Evolutionary conservation across 1,284 basidiomycete genomes (phyloP).

Genomic region (Pterula multifida): DNA sequence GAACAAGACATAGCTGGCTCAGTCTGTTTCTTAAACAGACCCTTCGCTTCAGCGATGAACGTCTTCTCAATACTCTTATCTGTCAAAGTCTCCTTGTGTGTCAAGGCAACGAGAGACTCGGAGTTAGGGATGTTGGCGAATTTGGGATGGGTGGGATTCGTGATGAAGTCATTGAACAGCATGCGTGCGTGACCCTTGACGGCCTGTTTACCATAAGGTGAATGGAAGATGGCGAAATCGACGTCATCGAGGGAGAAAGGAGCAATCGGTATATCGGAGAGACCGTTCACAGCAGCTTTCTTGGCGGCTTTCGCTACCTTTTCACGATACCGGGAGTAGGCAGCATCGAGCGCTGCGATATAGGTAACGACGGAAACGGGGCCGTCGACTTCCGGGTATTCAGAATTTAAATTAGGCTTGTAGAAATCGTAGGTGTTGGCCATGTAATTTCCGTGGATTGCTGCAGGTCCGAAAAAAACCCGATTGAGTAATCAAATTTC

Average conservation of each 20-base stretch:
- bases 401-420: slow-evolving; percentile 88
- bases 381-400: slow-evolving; percentile 96
- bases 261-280: slow-evolving; percentile 24
- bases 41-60: slow-evolving; percentile 68
- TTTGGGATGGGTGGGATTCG: slow-evolving; percentile 59
- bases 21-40: slow-evolving; percentile 60
- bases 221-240: slow-evolving; percentile 90
- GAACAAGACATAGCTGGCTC: slow-evolving; percentile 76
- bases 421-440: slow-evolving; percentile 97
- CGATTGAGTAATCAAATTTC: slow-evolving; percentile 7
- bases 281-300: slow-evolving; percentile 31
- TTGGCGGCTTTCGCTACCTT: slow-evolving; percentile 65
- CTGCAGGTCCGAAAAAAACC: too few relatives aligned
- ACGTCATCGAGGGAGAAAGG: slow-evolving; percentile 67
- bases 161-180: slow-evolving; percentile 86
- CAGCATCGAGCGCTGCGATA: slow-evolving; percentile 85
- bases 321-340: slow-evolving; percentile 80
- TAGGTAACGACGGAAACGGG: slow-evolving; percentile 95
- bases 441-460: slow-evolving; percentile 96
- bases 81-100: slow-evolving; percentile 66
- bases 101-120: slow-evolving; percentile 53
- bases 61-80: slow-evolving; percentile 96
- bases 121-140: slow-evolving; percentile 70
- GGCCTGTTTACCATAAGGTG: slow-evolving; percentile 96
- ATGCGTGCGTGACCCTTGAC: slow-evolving; percentile 95